phyloP scores from a whole-genome alignment of 805 yeast genomes.

The Schwanniomyces pseudopolymorphus region DNA sequence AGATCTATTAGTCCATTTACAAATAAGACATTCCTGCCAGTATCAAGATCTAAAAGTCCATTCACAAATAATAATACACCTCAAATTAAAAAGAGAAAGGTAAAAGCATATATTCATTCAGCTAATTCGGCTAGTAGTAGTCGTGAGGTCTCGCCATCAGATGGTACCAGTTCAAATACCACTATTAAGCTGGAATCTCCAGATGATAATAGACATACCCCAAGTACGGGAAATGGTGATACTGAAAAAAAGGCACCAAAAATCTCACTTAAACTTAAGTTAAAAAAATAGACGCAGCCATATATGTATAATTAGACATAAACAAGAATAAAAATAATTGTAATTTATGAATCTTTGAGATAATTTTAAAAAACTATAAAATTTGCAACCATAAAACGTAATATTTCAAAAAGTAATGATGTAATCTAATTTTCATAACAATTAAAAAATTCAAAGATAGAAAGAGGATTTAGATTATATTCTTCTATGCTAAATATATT shows the following conservation, averaged over 20 bases:
- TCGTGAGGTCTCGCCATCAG: neutral
- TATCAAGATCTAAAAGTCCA: conserved; percentile 17
- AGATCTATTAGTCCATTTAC: conserved; percentile 19
- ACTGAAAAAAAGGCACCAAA: neutral
- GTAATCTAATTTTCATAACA: too few relatives aligned
- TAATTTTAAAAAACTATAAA: too few relatives aligned
- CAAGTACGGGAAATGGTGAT: neutral
- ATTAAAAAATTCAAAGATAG: too few relatives aligned
- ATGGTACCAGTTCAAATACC: neutral
- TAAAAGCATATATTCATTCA: conserved; percentile 28
- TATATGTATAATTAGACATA: neutral
- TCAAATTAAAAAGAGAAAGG: conserved; percentile 21
- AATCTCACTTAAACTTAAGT: neutral
- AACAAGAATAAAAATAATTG: neutral
- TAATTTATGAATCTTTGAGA: too few relatives aligned
- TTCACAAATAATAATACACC: conserved; percentile 11
- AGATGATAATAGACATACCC: neutral
- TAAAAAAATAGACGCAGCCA: neutral
- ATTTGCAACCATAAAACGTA: too few relatives aligned
- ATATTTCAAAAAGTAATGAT: too few relatives aligned
- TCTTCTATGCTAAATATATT: too few relatives aligned
- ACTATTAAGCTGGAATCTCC: neutral
- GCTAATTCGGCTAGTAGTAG: neutral
- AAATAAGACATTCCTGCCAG: conserved; percentile 11
- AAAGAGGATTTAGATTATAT: too few relatives aligned